Evolutionary conservation across 139 green algal genomes (phyloP).

Genomic region (Axilococcus clingmanii): DNA sequence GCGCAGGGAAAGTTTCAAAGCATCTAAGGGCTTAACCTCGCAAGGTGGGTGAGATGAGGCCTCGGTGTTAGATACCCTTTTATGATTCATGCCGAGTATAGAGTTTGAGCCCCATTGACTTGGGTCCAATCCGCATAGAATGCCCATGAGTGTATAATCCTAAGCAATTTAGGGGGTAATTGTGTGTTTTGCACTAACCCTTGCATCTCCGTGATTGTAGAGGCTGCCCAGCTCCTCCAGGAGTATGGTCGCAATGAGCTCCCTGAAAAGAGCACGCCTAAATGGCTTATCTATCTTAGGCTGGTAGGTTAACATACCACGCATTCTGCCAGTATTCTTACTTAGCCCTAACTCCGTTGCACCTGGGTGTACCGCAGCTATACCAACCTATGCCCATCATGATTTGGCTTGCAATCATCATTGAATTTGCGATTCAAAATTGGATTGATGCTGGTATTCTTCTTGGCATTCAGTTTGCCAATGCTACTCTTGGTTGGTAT

Average conservation of each 20-base stretch:
- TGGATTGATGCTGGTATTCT: constrained; percentile 65
- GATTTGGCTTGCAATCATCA: constrained; percentile 80
- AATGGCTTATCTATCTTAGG: constrained; percentile 50
- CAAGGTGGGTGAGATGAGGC: neutral
- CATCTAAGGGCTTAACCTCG: constrained; percentile 1
- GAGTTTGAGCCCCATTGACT: neutral
- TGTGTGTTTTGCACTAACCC: neutral
- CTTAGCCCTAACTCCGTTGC: neutral
- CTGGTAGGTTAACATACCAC: constrained; percentile 16
- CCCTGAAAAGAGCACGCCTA: constrained; percentile 53
- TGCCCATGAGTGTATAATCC: neutral
- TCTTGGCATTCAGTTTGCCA: constrained; percentile 73
- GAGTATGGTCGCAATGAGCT: constrained; percentile 67
- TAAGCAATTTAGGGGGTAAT: neutral
- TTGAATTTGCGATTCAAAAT: constrained; percentile 57
- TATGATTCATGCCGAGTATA: neutral
- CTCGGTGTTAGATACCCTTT: neutral
- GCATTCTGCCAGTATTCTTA: neutral
- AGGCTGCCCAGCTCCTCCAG: constrained; percentile 46
- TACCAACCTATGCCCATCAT: constrained; percentile 78
- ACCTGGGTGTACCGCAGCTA: constrained; percentile 36
- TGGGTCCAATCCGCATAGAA: neutral
- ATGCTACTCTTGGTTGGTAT: constrained; percentile 71
- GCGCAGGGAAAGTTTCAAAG: constrained; percentile 1
- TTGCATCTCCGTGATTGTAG: constrained; percentile 18